A percentile compares a stretch with the other conserved stretches of the same genome.
Evolutionary conservation across 2,329 filamentous ascomycete species (phyloP).

Genomic region (Scedosporium dehoogii): DNA sequence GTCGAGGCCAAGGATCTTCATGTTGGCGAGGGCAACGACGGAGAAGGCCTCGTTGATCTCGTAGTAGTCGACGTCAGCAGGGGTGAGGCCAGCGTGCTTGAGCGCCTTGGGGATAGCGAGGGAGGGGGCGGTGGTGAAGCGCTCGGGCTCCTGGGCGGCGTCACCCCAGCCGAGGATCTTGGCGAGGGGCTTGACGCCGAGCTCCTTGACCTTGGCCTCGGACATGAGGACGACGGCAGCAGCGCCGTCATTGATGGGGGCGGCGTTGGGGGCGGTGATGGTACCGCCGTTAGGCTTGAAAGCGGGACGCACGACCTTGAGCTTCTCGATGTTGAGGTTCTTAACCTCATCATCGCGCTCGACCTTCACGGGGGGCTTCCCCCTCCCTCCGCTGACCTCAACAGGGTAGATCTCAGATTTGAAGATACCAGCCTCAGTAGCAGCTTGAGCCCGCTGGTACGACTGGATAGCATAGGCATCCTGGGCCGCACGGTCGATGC

Average conservation of each 20-base stretch:
- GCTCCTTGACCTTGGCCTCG: slow-evolving; percentile 86
- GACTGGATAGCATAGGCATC: slow-evolving; percentile 93
- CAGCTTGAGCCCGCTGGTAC: slow-evolving; percentile 87
- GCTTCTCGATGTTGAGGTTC: slow-evolving; percentile 80
- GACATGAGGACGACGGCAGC: slow-evolving; percentile 89
- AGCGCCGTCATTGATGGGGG: slow-evolving; percentile 90
- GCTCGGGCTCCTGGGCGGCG: slow-evolving; percentile 79
- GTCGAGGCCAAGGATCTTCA: slow-evolving; percentile 74
- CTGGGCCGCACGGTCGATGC: slow-evolving; percentile 72
- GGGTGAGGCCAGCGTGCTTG: slow-evolving; percentile 78
- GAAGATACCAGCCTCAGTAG: slow-evolving; percentile 74
- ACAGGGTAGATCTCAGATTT: slow-evolving; percentile 79
- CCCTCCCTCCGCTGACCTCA: slow-evolving; percentile 77
- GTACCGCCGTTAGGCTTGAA: slow-evolving; percentile 75
- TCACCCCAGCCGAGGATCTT: slow-evolving; percentile 98
- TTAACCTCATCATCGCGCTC: slow-evolving; percentile 91
- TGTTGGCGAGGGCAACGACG: slow-evolving; percentile 90
- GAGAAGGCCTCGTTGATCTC: slow-evolving; percentile 99
- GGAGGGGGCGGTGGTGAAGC: slow-evolving; percentile 90
- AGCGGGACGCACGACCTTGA: slow-evolving; percentile 73
- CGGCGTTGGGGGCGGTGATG: slow-evolving; percentile 92
- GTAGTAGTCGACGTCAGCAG: slow-evolving; percentile 77
- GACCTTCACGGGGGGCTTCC: slow-evolving; percentile 75
- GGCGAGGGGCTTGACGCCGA: slow-evolving; percentile 81
- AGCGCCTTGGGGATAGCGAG: slow-evolving; percentile 96